Evolutionary conservation across 352 stramenopile species (phyloP).

Genomic region (Hyaloperonospora brassicae): DNA sequence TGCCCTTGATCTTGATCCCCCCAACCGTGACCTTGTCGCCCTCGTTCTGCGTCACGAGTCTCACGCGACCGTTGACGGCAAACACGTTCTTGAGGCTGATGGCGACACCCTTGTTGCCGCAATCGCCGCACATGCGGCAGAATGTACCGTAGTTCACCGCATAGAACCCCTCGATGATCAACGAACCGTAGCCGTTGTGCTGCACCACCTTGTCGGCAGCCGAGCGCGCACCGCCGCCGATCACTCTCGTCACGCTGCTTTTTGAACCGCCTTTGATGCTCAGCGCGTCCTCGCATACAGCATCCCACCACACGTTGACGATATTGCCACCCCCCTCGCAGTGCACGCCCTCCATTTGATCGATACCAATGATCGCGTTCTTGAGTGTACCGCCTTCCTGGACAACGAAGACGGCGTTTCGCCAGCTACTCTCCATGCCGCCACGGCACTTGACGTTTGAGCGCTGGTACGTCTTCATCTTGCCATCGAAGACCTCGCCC

Average conservation of each 20-base stretch:
- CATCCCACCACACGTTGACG: too few species aligned
- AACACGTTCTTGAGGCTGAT: conserved; percentile 34
- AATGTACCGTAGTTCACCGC: too few species aligned
- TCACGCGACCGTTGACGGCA: conserved; percentile 20
- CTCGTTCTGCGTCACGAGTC: conserved; percentile 39
- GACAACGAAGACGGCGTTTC: conserved; percentile 35
- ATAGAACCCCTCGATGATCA: too few species aligned
- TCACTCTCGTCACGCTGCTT: too few species aligned
- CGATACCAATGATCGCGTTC: conserved; percentile 51
- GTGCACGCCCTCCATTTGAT: conserved; percentile 10
- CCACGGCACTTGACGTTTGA: conserved; percentile 34
- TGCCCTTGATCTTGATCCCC: conserved; percentile 30
- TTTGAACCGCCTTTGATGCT: too few species aligned
- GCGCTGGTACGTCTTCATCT: conserved; percentile 27
- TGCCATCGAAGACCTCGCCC: conserved; percentile 37
- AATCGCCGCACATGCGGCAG: conserved; percentile 17
- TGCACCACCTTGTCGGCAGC: too few species aligned
- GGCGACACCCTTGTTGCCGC: conserved; percentile 30
- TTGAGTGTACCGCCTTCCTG: conserved; percentile 36
- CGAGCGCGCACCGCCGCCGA: too few species aligned
- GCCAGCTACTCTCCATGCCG: conserved; percentile 22
- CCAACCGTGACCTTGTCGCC: conserved; percentile 33
- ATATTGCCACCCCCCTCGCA: conserved; percentile 16
- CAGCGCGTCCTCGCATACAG: too few species aligned
- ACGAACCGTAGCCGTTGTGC: too few species aligned